These are phyloP conservation scores for Streptanthus diversifolius DNA, from an alignment of 345 rosid species.

Conservation along the genomic window DNA sequence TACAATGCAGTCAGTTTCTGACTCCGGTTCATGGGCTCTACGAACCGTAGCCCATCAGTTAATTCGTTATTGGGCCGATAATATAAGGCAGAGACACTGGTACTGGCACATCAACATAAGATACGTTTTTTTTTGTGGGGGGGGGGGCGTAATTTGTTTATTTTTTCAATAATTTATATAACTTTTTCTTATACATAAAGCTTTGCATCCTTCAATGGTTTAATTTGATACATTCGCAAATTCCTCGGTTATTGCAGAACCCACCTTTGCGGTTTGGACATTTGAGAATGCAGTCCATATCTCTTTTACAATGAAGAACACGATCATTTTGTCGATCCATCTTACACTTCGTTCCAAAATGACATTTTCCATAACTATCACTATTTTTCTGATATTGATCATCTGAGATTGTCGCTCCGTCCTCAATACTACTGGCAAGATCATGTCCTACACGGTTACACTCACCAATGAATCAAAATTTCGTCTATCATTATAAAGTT, in stretches of 20 bases:
- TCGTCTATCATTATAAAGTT: background rate
- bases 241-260: background rate
- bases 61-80: background rate
- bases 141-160: no score
- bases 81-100: background rate
- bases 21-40: background rate
- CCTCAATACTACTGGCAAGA: background rate
- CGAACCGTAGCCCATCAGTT: background rate
- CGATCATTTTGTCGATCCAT: background rate
- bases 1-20: background rate
- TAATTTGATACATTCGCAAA: background rate
- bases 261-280: background rate
- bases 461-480: background rate
- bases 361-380: background rate
- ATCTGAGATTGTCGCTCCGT: background rate
- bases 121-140: background rate
- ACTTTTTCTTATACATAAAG: background rate
- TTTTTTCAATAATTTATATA: no score
- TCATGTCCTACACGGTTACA: constrained; percentile 5
- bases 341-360: background rate
- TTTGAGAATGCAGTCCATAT: background rate
- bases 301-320: background rate
- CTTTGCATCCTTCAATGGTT: background rate
- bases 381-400: background rate
- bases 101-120: background rate